Evolutionary conservation across 2,329 filamentous ascomycete species (phyloP), one percentile per base, ranked within the genome.

Genomic region (Rhynchosporium graminicola): DNA sequence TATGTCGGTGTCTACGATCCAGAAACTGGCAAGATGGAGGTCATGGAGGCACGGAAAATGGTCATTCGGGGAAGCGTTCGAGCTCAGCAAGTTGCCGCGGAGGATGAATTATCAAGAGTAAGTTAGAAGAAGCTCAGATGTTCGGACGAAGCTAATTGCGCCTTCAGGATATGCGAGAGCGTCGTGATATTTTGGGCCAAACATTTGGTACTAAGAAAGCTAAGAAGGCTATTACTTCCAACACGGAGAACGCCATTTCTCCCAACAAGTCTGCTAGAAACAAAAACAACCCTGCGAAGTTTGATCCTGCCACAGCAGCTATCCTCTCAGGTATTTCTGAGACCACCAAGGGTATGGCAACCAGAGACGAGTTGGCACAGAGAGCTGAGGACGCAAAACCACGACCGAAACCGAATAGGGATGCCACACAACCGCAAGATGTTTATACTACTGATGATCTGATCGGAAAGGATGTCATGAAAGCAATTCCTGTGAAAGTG

Each of bases 201-300:
- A 86, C 88, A 38, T 96, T 96, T 71, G 91, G 91, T 74, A 94
- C 90, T 31, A 92, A 91, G 79, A 94, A 93, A 77, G 89, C 91
- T 28, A 89, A 87, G 80, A 94, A 93, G 77, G 88, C 86, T 0
- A 86, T 95, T 68, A 80, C 82, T 33, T 83, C 87, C 61, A 81
- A 84, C 66, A 86, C 86, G 2, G 82, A 90, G 70, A 92, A 93
- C 72, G 88, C 89, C 20, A 91, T 94, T 42, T 67, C 69, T 8
- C 72, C 73, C 33, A 63, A 65, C 42, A 68, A 65, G 47, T 76
- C 47, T 76, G 79, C 47, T 74, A 74, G 71, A 77, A 76, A 65
- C 45, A 65, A 57, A 42, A 74, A 72, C 48, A 74, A 73, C 60
- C 76, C 79, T n/a, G 76, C 77, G 42, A 82, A 83, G 68, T 78